phyloP scores from a whole-genome alignment of 805 yeast genomes.

The Maudiozyma barnettii region DNA sequence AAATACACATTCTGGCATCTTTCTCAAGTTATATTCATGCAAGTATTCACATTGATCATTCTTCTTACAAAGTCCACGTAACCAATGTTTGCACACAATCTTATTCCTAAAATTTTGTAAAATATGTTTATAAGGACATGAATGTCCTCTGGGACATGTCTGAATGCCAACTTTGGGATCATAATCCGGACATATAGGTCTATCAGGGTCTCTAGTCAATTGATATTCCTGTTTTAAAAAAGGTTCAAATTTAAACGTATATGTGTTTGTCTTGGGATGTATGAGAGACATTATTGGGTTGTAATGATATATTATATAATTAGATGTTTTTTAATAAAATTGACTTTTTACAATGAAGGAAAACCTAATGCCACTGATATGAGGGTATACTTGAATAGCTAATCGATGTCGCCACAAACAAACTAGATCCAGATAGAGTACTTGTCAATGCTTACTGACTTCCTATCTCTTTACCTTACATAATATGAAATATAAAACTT shows the following conservation, averaged over 20 bases:
- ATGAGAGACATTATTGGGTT: conserved; percentile 31
- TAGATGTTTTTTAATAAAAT: too few relatives aligned
- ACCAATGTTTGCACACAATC: conserved; percentile 97
- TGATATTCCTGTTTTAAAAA: conserved; percentile 71
- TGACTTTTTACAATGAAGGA: too few relatives aligned
- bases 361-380: too few relatives aligned
- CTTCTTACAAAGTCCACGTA: conserved; percentile 92
- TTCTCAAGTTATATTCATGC: conserved; percentile 87
- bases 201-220: conserved; percentile 76
- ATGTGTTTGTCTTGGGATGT: conserved; percentile 33
- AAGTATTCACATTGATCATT: conserved; percentile 93
- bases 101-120: conserved; percentile 55
- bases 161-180: conserved; percentile 41
- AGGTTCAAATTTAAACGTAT: conserved; percentile 65
- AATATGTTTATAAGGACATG: conserved; percentile 81
- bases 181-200: conserved; percentile 58
- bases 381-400: too few relatives aligned
- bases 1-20: conserved; percentile 94
- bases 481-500: too few relatives aligned
- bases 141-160: conserved; percentile 76
- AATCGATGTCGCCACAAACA: too few relatives aligned
- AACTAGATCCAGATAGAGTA: too few relatives aligned
- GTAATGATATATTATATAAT: too few relatives aligned
- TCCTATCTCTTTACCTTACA: too few relatives aligned
- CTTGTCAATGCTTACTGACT: too few relatives aligned